Conservation (phyloP, 2,329 filamentous ascomycete species). For the Cytospora piceae region DNA sequence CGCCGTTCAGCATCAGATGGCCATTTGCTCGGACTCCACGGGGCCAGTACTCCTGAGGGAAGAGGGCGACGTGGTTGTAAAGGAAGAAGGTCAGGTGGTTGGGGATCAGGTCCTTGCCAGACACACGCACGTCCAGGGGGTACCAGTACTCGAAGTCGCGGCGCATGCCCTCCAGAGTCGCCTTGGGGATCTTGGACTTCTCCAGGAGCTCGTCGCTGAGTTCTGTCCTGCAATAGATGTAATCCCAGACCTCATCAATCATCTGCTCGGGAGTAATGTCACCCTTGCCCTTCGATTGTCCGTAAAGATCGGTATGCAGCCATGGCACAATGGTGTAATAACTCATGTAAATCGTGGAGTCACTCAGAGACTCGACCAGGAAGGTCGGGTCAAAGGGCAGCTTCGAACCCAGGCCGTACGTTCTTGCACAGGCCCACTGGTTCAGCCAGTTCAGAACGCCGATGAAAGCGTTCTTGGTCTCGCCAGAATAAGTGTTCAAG, state of each 20-base stretch:
- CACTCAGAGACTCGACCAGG: slow-evolving; percentile 88
- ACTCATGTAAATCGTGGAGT: slow-evolving; percentile 91
- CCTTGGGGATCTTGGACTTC: slow-evolving; percentile 72
- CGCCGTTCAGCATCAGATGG: slow-evolving; percentile 90
- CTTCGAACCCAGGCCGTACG: slow-evolving; percentile 90
- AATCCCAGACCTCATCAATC: slow-evolving; percentile 96
- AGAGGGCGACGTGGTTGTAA: slow-evolving; percentile 90
- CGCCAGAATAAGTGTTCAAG: slow-evolving; percentile 78
- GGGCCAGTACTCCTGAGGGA: slow-evolving; percentile 88
- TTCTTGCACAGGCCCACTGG: slow-evolving; percentile 92
- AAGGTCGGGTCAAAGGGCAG: slow-evolving; percentile 92
- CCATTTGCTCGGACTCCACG: slow-evolving; percentile 85
- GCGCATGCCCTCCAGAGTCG: slow-evolving; percentile 77
- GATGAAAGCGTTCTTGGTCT: slow-evolving; percentile 80
- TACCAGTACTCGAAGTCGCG: slow-evolving; percentile 98
- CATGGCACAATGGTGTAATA: slow-evolving; percentile 70
- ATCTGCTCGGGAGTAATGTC: slow-evolving; percentile 82
- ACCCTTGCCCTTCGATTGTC: slow-evolving; percentile 68
- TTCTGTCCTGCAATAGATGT: slow-evolving; percentile 81
- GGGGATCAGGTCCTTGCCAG: slow-evolving; percentile 89
- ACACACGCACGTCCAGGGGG: slow-evolving; percentile 84
- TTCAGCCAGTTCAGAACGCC: slow-evolving; percentile 89
- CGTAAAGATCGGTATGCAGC: slow-evolving; percentile 86
- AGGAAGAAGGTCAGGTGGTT: slow-evolving; percentile 96
- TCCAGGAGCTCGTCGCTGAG: slow-evolving; percentile 66